Conservation (phyloP, 768 basidiomycete genomes). For the Rhodotorula sphaerocarpa region DNA sequence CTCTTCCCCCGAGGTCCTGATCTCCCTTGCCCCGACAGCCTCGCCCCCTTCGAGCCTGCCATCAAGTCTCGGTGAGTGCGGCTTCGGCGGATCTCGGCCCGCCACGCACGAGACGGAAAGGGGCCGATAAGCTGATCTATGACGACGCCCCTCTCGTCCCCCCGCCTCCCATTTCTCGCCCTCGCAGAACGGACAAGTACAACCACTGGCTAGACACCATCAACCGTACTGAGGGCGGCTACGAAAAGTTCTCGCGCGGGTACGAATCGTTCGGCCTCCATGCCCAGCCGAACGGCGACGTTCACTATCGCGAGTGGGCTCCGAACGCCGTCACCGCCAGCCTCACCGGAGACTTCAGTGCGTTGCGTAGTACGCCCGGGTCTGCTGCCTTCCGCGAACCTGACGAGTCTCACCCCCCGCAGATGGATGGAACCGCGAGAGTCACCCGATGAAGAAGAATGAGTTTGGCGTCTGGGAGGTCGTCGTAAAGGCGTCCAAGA, state of each 20-base stretch:
- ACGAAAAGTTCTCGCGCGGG: constrained; percentile 67
- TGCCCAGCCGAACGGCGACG: constrained; percentile 56
- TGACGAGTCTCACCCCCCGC: constrained; percentile 5
- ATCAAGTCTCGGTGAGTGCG: constrained; percentile 39
- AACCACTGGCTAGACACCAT: constrained; percentile 38
- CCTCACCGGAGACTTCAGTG: constrained; percentile 94
- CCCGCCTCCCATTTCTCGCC: background rate
- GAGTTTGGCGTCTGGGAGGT: constrained; percentile 86
- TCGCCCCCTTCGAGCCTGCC: constrained; percentile 43
- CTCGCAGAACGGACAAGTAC: constrained; percentile 42
- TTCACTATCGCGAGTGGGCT: constrained; percentile 92
- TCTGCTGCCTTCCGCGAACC: background rate
- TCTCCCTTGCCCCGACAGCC: constrained; percentile 34
- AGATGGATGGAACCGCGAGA: constrained; percentile 81
- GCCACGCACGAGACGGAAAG: too few relatives aligned
- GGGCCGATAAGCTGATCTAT: too few relatives aligned
- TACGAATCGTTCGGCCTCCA: constrained; percentile 70
- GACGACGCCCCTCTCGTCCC: background rate
- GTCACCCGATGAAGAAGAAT: constrained; percentile 78
- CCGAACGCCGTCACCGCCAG: constrained; percentile 74
- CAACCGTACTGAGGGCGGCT: constrained; percentile 64
- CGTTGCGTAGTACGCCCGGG: constrained; percentile 44
- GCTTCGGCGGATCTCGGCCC: too few relatives aligned
- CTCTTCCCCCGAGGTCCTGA: background rate
- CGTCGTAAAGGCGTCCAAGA: constrained; percentile 57